phyloP scores from a whole-genome alignment of 371 early-diverging fungal genomes.

The Lichtheimia ornata region DNA sequence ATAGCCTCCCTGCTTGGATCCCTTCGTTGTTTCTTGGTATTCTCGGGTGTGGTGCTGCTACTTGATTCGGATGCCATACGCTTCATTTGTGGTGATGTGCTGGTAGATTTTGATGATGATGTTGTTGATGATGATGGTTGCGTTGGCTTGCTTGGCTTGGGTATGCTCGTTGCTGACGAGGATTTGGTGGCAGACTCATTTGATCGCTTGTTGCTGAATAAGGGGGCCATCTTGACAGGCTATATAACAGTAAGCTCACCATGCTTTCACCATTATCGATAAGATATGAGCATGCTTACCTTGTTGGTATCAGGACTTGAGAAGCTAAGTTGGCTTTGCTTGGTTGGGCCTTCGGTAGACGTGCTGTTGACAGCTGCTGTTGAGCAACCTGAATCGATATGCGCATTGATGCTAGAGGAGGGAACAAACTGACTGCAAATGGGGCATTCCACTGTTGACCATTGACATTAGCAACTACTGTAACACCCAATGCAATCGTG shows the following conservation, averaged over 20 bases:
- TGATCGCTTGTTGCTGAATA: background rate
- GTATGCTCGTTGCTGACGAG: background rate
- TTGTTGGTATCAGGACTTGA: background rate
- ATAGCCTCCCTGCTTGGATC: slow-evolving; percentile 30
- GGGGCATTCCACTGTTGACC: slow-evolving; percentile 33
- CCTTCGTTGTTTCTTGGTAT: slow-evolving; percentile 16
- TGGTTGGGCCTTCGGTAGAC: slow-evolving; percentile 5
- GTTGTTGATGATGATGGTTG: background rate
- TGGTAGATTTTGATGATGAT: background rate
- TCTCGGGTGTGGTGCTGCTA: slow-evolving; percentile 6
- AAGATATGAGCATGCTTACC: background rate
- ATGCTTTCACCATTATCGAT: background rate
- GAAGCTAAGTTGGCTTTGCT: slow-evolving; percentile 8
- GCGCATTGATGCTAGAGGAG: slow-evolving; percentile 28
- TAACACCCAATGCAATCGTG: background rate
- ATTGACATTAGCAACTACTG: background rate
- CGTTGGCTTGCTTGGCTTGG: background rate
- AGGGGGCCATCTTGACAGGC: slow-evolving; percentile 6
- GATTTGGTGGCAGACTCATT: background rate
- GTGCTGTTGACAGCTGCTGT: slow-evolving; percentile 4
- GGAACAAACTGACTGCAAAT: slow-evolving; percentile 31
- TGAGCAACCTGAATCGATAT: slow-evolving; percentile 36
- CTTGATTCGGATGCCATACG: background rate
- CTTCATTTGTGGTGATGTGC: slow-evolving; percentile 1
- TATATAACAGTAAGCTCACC: background rate